These are phyloP conservation scores for Corinectria fuckeliana DNA, from an alignment of 2,329 filamentous ascomycete species.

Conservation along the genomic window DNA sequence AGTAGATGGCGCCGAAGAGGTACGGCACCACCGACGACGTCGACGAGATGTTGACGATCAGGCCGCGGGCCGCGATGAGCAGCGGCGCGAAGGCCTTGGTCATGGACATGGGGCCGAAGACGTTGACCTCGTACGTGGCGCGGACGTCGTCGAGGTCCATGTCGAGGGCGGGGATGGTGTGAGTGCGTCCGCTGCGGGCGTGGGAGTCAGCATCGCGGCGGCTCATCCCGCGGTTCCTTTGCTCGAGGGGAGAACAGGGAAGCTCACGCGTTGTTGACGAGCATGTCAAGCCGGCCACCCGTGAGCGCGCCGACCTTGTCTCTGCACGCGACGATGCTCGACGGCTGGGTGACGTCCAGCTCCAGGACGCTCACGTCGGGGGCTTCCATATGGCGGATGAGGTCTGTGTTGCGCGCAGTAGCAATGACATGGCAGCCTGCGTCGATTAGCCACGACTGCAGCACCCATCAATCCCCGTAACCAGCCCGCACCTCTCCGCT, in stretches of 20 bases:
- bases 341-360: constrained; percentile 60
- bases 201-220: not conserved
- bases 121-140: constrained; percentile 62
- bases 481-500: constrained; percentile 48
- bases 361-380: constrained; percentile 56
- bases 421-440: constrained; percentile 59
- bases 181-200: constrained; percentile 54
- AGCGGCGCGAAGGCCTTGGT: constrained; percentile 56
- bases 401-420: constrained; percentile 58
- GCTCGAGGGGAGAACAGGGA: not conserved
- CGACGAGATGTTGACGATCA: constrained; percentile 63
- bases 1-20: constrained; percentile 60
- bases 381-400: constrained; percentile 53
- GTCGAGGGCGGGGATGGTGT: constrained; percentile 59
- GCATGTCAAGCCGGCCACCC: constrained; percentile 60
- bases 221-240: too few species aligned
- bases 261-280: constrained; percentile 65
- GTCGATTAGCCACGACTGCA: too few species aligned
- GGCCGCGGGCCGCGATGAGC: constrained; percentile 56
- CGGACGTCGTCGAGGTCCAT: constrained; percentile 60
- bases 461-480: not conserved
- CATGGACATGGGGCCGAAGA: constrained; percentile 64
- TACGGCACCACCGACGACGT: constrained; percentile 58
- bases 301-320: constrained; percentile 55
- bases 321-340: constrained; percentile 58